Base-by-base conservation (phyloP, 2,329 filamentous ascomycete genomes). In the Purpureocillium lavendulum region DNA sequence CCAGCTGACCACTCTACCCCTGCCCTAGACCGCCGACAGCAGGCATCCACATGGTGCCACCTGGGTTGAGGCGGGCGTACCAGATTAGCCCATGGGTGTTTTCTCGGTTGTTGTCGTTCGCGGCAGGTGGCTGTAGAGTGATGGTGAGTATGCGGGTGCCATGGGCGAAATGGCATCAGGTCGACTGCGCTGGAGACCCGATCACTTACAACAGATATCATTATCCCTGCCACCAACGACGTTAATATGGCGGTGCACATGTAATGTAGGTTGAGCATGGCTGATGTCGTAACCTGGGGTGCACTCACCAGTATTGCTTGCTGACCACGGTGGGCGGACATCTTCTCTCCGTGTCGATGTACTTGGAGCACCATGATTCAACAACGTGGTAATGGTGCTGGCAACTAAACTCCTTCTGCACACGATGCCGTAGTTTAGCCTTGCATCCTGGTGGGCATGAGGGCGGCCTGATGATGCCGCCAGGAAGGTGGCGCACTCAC, bases 321-420 rank as follows among this genome's bases (percentile, higher is more conserved):
- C 65, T 66, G 31, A 66, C 64, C 31, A 68, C 61, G 7, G 53
- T 64, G 8, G 64, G 64, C 28, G 61, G 59, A 44, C 65, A 68
- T 45, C 65, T 57, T 43, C 60, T 59, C 45, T 64, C 62, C 10
- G 64, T 67, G 49, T 62, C 61, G 40, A 66, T 67, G 40, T 68
- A 68, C 45, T 65, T 65, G 41, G 60, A 56, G 39, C 65, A 68
- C 65, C 65, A 68, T 18, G 64, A 66, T 43, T 66, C 64, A 40
- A 67, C 65, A 44, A 66, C 52, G 46, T 73, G 70, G 58, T 69
- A 71, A 53, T 73, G 68, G 39, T 64, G 61, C 45, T 69, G 63
- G 45, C 71, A 73, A 55, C 70, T 69, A 43, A 73, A 61, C 44
- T 73, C 67, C 42, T 70, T 70, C 70, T 72, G 45, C 15, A 26